phyloP scores from a whole-genome alignment of 2,329 filamentous ascomycete species.

The Taxawa tesnikishii region DNA sequence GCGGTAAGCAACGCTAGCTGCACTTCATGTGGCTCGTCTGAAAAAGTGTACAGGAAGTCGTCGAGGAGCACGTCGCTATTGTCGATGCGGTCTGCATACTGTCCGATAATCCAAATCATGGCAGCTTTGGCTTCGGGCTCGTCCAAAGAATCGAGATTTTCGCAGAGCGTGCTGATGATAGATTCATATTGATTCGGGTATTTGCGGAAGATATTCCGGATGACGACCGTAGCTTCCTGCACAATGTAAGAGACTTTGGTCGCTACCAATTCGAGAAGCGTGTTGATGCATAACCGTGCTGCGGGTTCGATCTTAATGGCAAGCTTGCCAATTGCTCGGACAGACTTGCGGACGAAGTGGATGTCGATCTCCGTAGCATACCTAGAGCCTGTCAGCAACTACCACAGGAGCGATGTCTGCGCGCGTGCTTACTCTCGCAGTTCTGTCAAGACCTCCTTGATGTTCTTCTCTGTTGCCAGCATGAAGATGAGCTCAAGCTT shows the following conservation, averaged over 20 bases:
- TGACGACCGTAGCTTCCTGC: constrained; percentile 96
- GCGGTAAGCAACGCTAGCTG: constrained; percentile 89
- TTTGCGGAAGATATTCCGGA: constrained; percentile 97
- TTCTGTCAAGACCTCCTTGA: constrained; percentile 87
- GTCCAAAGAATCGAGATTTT: constrained; percentile 90
- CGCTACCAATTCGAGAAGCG: constrained; percentile 81
- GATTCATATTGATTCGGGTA: constrained; percentile 98
- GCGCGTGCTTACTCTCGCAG: constrained; percentile 60
- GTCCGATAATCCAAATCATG: constrained; percentile 98
- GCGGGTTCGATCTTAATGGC: constrained; percentile 98
- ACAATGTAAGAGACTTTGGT: constrained; percentile 99
- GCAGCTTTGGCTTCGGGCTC: constrained; percentile 96
- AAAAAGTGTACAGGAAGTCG: constrained; percentile 87
- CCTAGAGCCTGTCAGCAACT: background rate
- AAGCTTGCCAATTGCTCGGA: constrained; percentile 92
- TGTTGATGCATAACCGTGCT: constrained; percentile 80
- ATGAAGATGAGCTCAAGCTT: constrained; percentile 98
- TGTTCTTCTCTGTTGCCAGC: constrained; percentile 91
- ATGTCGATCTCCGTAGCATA: constrained; percentile 97
- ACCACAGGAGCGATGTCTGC: too few relatives aligned
- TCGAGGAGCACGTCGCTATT: constrained; percentile 90
- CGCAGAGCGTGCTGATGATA: constrained; percentile 90
- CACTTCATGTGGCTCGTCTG: constrained; percentile 90
- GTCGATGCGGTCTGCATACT: constrained; percentile 94
- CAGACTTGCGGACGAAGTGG: constrained; percentile 95